These are phyloP conservation scores for Cladosporium sp. DNA, from an alignment of 2,329 filamentous ascomycete genomes.

Conservation along the genomic window DNA sequence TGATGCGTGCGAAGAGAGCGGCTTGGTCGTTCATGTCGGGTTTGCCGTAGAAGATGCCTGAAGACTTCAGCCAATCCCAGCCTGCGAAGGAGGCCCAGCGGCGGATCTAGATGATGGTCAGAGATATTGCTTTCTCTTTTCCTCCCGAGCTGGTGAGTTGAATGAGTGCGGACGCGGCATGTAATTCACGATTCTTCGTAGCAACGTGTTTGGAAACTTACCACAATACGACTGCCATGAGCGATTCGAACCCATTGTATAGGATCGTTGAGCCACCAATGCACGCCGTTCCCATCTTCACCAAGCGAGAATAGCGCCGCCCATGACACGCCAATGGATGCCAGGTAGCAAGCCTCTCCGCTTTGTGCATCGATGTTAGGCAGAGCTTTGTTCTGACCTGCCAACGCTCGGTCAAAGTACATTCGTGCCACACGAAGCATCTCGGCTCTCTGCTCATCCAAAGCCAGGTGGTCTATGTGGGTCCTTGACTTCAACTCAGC, in stretches of 20 bases:
- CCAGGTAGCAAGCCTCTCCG: constrained; percentile 21
- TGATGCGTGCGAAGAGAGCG: constrained; percentile 19
- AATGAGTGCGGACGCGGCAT: no score
- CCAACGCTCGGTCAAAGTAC: constrained; percentile 25
- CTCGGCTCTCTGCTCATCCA: constrained; percentile 8
- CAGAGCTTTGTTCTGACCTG: constrained; percentile 21
- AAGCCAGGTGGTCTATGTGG: background rate
- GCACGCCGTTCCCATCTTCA: constrained; percentile 18
- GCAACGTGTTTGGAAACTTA: background rate
- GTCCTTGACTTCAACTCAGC: background rate
- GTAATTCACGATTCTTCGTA: background rate
- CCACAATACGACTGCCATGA: constrained; percentile 18
- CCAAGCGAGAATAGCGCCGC: constrained; percentile 23
- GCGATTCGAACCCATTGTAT: constrained; percentile 23
- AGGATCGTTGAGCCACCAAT: constrained; percentile 18
- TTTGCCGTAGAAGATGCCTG: constrained; percentile 21
- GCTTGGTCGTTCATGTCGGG: constrained; percentile 18
- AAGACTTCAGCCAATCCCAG: background rate
- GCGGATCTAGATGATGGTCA: background rate
- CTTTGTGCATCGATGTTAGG: constrained; percentile 16
- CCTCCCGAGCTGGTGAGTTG: no score
- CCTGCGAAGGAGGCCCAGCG: constrained; percentile 2
- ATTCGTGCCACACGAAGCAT: constrained; percentile 21
- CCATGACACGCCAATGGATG: constrained; percentile 22
- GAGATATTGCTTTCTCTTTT: background rate